A percentile compares a stretch with the other conserved stretches of the same genome.
Evolutionary conservation across 2,329 filamentous ascomycete genomes (phyloP).

Genomic region (Pseudofabraea citricarpa): DNA sequence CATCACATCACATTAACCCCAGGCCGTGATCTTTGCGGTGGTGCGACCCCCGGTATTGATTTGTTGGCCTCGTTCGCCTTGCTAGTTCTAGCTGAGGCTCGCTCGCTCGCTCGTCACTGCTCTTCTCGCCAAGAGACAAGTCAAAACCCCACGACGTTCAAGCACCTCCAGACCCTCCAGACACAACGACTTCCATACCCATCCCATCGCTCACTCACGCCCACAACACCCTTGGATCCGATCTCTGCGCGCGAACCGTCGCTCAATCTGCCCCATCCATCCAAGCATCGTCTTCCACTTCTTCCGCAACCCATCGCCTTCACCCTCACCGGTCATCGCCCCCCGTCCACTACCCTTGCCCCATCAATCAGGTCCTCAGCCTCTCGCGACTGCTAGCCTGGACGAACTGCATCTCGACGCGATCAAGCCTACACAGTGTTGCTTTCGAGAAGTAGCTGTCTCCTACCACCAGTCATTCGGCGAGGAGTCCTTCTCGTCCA

Average conservation of each 20-base stretch:
- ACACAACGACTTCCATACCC: conserved; percentile 2
- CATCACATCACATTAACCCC: no score
- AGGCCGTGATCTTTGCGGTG: no score
- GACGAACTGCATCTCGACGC: conserved; percentile 16
- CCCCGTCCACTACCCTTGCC: conserved; percentile 17
- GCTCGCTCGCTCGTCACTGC: conserved; percentile 5
- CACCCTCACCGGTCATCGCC: no score
- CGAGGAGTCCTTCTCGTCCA: conserved; percentile 24
- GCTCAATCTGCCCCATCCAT: conserved; percentile 6
- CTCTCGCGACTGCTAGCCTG: conserved; percentile 11
- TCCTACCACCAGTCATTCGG: conserved; percentile 7
- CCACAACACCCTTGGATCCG: not conserved
- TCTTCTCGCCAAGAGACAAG: conserved; percentile 13
- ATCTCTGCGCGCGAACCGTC: conserved; percentile 2
- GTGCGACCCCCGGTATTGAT: not conserved
- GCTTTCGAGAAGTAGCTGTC: not conserved
- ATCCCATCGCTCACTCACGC: conserved; percentile 8
- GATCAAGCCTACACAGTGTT: conserved; percentile 11
- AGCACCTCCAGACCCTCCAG: no score
- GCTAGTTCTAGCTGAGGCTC: conserved; percentile 9
- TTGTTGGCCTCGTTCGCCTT: conserved; percentile 4
- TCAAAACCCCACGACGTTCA: conserved; percentile 17
- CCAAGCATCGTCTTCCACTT: not conserved
- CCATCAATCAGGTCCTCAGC: conserved; percentile 18
- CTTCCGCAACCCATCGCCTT: conserved; percentile 12